These are phyloP conservation scores for Calonectria honghensis DNA, from an alignment of 2,329 filamentous ascomycete genomes.

Conservation along the genomic window DNA sequence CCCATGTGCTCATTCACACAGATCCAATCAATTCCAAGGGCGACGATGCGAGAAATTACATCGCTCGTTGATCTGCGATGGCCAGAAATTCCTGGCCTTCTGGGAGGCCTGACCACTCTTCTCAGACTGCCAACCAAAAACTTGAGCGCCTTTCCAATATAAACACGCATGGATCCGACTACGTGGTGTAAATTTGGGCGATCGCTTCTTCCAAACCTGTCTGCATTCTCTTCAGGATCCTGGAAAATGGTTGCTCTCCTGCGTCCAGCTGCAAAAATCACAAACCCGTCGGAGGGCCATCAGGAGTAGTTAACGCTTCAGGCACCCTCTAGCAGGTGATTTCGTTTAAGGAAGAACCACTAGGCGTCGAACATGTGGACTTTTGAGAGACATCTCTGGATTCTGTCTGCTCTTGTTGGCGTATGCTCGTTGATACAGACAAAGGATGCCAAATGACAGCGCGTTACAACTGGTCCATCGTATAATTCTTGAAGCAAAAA, in stretches of 20 bases:
- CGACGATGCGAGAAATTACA: conserved; percentile 8
- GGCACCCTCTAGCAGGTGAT: conserved; percentile 25
- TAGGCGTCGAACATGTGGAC: background rate
- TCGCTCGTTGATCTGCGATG: background rate
- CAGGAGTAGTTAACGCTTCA: background rate
- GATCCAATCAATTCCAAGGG: conserved; percentile 27
- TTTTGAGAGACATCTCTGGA: background rate
- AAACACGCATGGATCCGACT: conserved; percentile 23
- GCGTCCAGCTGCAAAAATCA: background rate
- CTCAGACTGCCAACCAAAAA: background rate
- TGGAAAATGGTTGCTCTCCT: background rate
- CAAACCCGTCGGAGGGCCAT: background rate
- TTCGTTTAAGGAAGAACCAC: background rate
- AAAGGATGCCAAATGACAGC: conserved; percentile 3
- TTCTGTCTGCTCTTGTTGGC: background rate
- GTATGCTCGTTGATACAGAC: background rate
- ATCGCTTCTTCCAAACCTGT: conserved; percentile 21
- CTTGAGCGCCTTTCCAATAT: background rate
- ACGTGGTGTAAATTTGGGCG: background rate
- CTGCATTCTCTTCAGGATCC: background rate
- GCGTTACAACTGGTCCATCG: background rate
- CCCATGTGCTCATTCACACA: background rate
- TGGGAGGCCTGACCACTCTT: conserved; percentile 34
- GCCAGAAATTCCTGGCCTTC: conserved; percentile 19
- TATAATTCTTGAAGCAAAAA: conserved; percentile 13